phyloP scores from a whole-genome alignment of 73 alveolate species.

The Stentor roeselii region DNA sequence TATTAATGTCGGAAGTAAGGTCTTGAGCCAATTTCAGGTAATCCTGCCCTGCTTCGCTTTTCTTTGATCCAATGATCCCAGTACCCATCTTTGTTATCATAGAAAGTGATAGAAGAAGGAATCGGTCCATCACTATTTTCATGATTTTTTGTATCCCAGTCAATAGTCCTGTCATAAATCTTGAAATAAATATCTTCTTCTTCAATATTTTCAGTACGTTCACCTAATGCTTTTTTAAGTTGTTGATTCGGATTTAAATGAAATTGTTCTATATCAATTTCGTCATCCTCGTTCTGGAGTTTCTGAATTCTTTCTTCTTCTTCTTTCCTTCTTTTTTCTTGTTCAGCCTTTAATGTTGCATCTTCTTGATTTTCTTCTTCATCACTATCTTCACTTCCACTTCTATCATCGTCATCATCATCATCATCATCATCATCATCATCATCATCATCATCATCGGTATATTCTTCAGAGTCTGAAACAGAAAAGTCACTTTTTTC shows the following conservation, averaged over 20 bases:
- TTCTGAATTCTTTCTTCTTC: not conserved
- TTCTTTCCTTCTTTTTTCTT: not conserved
- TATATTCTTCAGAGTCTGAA: not conserved
- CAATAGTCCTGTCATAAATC: not conserved
- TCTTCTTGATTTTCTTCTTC: not conserved
- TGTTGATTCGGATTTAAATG: not conserved
- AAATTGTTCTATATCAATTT: not conserved
- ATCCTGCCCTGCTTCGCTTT: not conserved
- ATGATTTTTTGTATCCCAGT: not conserved
- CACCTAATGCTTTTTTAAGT: not conserved
- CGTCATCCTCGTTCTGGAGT: not conserved
- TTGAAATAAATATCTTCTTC: not conserved
- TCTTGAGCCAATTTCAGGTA: not conserved
- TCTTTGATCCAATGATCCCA: constrained; percentile 34
- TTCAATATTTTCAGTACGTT: not conserved
- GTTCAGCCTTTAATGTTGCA: not conserved
- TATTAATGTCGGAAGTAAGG: not conserved
- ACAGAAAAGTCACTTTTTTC: not conserved
- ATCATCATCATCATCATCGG: not conserved
- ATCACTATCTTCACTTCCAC: not conserved
- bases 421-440: not conserved
- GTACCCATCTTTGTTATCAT: constrained; percentile 31
- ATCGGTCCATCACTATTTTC: constrained; percentile 25
- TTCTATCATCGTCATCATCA: not conserved
- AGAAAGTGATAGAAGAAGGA: not conserved